Conservation (phyloP, 2,329 filamentous ascomycete species). For the Paraconiothyrium brasiliense region DNA sequence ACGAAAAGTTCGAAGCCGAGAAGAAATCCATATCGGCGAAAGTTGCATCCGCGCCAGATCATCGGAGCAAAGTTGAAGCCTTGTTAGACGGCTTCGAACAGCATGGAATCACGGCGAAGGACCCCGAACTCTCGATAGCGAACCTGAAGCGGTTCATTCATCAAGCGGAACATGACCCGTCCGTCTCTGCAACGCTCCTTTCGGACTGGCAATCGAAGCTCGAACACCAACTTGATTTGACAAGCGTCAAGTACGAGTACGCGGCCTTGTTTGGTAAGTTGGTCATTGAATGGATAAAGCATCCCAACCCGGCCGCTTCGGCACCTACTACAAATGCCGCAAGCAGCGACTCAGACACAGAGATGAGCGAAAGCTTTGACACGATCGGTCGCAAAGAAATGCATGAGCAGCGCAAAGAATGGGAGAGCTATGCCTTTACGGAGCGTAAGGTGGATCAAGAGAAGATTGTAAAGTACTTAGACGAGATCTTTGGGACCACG, state of each 20-base stretch:
- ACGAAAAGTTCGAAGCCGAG: slow-evolving; percentile 30
- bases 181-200: slow-evolving; percentile 33
- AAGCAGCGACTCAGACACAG: slow-evolving; percentile 16
- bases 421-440: slow-evolving; percentile 67
- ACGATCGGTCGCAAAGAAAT: slow-evolving; percentile 54
- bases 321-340: not conserved
- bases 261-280: slow-evolving; percentile 38
- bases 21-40: slow-evolving; percentile 28
- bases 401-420: slow-evolving; percentile 55
- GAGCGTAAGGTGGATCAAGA: slow-evolving; percentile 56
- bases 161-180: slow-evolving; percentile 40
- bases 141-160: slow-evolving; percentile 38
- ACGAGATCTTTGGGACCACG: slow-evolving; percentile 59
- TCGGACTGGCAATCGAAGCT: slow-evolving; percentile 36
- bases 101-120: slow-evolving; percentile 24
- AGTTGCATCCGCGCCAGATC: slow-evolving; percentile 17
- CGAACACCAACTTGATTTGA: slow-evolving; percentile 35
- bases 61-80: slow-evolving; percentile 27
- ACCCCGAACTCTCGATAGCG: slow-evolving; percentile 22
- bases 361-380: slow-evolving; percentile 51
- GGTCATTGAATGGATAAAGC: slow-evolving; percentile 42
- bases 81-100: slow-evolving; percentile 33
- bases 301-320: slow-evolving; percentile 28
- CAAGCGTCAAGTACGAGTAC: slow-evolving; percentile 43
- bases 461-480: slow-evolving; percentile 61